These are phyloP conservation scores for Scytalidium sp. DNA, from an alignment of 2,329 filamentous ascomycete genomes.

Conservation along the genomic window DNA sequence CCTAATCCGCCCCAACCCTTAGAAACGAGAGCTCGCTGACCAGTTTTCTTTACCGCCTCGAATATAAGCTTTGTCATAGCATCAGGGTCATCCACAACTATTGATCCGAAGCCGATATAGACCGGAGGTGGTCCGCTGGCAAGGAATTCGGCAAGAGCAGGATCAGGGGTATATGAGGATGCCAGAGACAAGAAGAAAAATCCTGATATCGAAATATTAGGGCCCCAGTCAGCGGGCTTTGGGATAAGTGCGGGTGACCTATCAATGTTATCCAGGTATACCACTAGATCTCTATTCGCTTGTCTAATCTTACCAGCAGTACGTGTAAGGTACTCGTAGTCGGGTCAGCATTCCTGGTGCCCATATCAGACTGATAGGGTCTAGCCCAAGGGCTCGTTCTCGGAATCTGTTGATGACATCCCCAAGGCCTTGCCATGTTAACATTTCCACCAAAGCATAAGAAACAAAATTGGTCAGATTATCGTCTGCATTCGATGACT, in stretches of 20 bases:
- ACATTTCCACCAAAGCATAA: conserved; percentile 67
- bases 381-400: conserved; percentile 69
- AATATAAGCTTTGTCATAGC: conserved; percentile 70
- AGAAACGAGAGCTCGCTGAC: conserved; percentile 76
- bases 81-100: conserved; percentile 75
- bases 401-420: conserved; percentile 90
- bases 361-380: conserved; percentile 76
- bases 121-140: conserved; percentile 67
- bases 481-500: conserved; percentile 60
- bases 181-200: conserved; percentile 74
- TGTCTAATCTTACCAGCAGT: conserved; percentile 65
- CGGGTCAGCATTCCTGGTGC: conserved; percentile 77
- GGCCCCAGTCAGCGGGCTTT: conserved; percentile 74
- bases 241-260: conserved; percentile 73
- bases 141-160: conserved; percentile 65
- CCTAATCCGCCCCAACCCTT: conserved; percentile 88
- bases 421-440: conserved; percentile 76
- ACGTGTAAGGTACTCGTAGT: conserved; percentile 79
- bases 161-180: conserved; percentile 61
- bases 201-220: conserved; percentile 69
- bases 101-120: conserved; percentile 82
- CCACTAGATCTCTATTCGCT: not conserved
- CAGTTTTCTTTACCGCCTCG: conserved; percentile 62
- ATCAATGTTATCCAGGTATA: conserved; percentile 3
- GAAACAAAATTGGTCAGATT: conserved; percentile 66